Conservation (phyloP, 2,329 filamentous ascomycete species). For the Trematosphaeria pertusa region DNA sequence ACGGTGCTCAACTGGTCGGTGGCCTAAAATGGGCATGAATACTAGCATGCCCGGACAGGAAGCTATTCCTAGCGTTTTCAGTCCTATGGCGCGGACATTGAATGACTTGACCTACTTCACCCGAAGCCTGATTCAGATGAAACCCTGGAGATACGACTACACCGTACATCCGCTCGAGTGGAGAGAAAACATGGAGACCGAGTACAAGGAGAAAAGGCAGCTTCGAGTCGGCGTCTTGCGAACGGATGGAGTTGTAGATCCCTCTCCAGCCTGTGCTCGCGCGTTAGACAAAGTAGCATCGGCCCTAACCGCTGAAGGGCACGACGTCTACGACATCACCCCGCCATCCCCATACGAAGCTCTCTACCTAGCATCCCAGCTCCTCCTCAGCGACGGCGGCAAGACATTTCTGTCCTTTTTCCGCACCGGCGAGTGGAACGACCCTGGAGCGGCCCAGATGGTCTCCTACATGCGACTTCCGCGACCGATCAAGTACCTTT, state of each 20-base stretch:
- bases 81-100: conserved; percentile 88
- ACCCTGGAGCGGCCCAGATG: conserved; percentile 78
- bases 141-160: conserved; percentile 89
- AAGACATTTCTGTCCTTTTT: conserved; percentile 80
- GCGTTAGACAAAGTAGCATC: conserved; percentile 74
- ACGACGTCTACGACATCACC: conserved; percentile 72
- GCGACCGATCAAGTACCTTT: conserved; percentile 77
- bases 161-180: conserved; percentile 85
- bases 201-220: conserved; percentile 66
- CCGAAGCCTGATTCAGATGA: conserved; percentile 75
- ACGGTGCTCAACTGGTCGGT: conserved; percentile 85
- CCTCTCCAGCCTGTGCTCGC: conserved; percentile 81
- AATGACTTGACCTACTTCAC: conserved; percentile 87
- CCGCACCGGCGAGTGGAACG: conserved; percentile 78
- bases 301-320: conserved; percentile 74
- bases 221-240: conserved; percentile 78
- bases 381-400: conserved; percentile 86
- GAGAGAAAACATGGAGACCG: conserved; percentile 67
- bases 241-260: conserved; percentile 83
- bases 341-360: conserved; percentile 76
- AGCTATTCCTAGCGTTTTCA: conserved; percentile 86
- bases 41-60: conserved; percentile 95
- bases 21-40: conserved; percentile 82
- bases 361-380: conserved; percentile 76
- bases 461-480: conserved; percentile 76